Percentiles rank a stretch among this genome's conserved stretches.
phyloP scores from a whole-genome alignment of 108 stramenopile genomes.

The Halocafeteria seosinensis region DNA sequence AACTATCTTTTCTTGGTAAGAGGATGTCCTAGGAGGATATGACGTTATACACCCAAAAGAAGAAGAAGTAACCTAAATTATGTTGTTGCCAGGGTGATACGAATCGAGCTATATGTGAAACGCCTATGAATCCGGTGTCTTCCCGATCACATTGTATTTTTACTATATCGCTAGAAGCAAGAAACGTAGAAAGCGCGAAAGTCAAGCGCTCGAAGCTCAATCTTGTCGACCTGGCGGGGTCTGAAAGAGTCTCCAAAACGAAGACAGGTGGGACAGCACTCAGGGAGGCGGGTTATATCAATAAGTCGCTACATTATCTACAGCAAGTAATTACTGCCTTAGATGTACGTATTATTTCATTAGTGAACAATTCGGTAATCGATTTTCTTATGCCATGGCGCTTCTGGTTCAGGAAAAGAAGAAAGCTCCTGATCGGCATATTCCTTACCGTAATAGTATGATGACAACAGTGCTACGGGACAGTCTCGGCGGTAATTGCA shows the following conservation, averaged over 20 bases:
- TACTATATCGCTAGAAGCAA: conserved; percentile 52
- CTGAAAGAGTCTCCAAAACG: conserved; percentile 37
- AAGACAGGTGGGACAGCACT: neutral
- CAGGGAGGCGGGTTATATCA: conserved; percentile 16
- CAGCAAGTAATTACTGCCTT: conserved; percentile 7
- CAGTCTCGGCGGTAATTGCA: conserved; percentile 14
- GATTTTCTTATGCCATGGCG: conserved; percentile 1
- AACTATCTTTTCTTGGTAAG: conserved; percentile 61
- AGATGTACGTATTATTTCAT: too few species aligned
- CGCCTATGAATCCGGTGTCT: conserved; percentile 69
- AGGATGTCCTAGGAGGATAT: too few species aligned
- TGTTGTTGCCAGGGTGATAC: too few species aligned
- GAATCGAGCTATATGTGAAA: conserved; percentile 63
- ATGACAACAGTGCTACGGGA: conserved; percentile 17
- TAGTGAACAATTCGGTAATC: too few species aligned
- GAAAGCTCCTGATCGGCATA: conserved; percentile 2
- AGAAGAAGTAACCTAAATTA: too few species aligned
- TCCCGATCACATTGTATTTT: conserved; percentile 72
- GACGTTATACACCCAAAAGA: too few species aligned
- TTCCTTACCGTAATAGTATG: conserved; percentile 10
- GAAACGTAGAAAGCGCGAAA: conserved; percentile 11
- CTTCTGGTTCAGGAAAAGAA: neutral
- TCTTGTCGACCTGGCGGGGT: conserved; percentile 43
- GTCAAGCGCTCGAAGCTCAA: conserved; percentile 36
- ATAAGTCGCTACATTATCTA: conserved; percentile 4